Evolutionary conservation across 441 rosid genomes (phyloP), one percentile per base, ranked within the genome.

Genomic region (Gossypium davidsonii): DNA sequence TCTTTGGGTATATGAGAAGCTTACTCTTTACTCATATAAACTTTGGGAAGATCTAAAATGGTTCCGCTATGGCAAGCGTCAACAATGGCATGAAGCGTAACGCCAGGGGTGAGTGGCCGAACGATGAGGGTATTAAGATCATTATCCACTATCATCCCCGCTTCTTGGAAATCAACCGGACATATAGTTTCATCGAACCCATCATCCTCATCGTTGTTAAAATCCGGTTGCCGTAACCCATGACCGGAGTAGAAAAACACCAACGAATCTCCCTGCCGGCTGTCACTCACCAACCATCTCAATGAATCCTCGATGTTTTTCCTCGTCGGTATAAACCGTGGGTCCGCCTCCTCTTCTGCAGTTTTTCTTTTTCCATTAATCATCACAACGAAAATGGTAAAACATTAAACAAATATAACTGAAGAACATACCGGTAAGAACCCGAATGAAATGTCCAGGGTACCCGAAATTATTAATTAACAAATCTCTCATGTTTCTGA

Each of bases 1-100:
- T 28, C 31, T 28, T 28, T 28, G 31, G 31, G 31, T 3, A 28
- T 28, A 44, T 12, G 12, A 48, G 2, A 53, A 53, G 12, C 58
- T 53, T 53, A 53, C 58, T 5, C 11, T 53, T 31, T 6, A 31
- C 34, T 31, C 34, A 1, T 31, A 31, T 83, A 88, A 7, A 81
- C 73, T 52, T 77, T n/a, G 2, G 74, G 46, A 51, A 88, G 86
- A 76, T 86, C 88, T 23, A 86, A 85, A 11, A 86, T 72, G 5
- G 89, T 88, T 67, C 89, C 90, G 18, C 90, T 86, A 39, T 86
- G 90, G 62, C 87, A 86, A 73, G 90, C 83, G 76, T 88, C 89
- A 18, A 88, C 76, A 17, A 86, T 79, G 37, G 89, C 84, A 53
- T 88, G 90, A 71, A 86, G 92, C 8, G 79, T 86, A 55, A 82